Conservation (phyloP, 2,329 filamentous ascomycete species). For the Calycina herbarum region DNA sequence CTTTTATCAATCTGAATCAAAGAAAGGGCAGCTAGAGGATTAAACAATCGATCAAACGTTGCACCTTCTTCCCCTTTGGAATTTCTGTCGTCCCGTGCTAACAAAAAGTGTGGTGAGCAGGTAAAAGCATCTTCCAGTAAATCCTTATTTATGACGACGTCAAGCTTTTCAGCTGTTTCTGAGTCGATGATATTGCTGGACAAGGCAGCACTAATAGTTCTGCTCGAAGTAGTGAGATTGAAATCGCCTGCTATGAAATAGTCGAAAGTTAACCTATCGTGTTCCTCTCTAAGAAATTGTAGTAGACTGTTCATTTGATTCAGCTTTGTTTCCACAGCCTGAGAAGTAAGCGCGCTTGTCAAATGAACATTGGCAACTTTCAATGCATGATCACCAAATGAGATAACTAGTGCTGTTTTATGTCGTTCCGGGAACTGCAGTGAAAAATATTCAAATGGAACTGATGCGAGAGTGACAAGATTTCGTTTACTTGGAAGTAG, state of each 20-base stretch:
- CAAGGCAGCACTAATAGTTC: constrained; percentile 52
- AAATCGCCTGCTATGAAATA: constrained; percentile 60
- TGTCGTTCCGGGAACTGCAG: constrained; percentile 55
- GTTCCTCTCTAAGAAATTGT: constrained; percentile 10
- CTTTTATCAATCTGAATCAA: constrained; percentile 50
- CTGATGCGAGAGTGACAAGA: constrained; percentile 58
- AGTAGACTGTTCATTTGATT: constrained; percentile 52
- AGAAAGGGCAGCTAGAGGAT: constrained; percentile 55
- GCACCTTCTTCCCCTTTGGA: constrained; percentile 63
- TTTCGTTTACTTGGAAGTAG: constrained; percentile 59
- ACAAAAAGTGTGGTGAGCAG: constrained; percentile 48
- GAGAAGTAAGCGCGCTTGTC: constrained; percentile 60
- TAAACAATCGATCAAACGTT: constrained; percentile 62
- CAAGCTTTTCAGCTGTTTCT: constrained; percentile 46
- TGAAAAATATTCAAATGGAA: constrained; percentile 55
- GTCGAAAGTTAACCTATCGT: background rate
- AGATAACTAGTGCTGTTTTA: constrained; percentile 56
- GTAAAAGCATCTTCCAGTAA: constrained; percentile 47
- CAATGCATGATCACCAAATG: constrained; percentile 43
- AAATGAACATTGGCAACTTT: constrained; percentile 61
- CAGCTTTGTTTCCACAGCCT: constrained; percentile 56
- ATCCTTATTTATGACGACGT: constrained; percentile 45
- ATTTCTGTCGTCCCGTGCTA: constrained; percentile 35
- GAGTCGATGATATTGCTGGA: constrained; percentile 50
- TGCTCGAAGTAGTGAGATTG: constrained; percentile 60